Base-by-base conservation (phyloP, 768 basidiomycete species). In the Phlegmacium glaucopus region DNA sequence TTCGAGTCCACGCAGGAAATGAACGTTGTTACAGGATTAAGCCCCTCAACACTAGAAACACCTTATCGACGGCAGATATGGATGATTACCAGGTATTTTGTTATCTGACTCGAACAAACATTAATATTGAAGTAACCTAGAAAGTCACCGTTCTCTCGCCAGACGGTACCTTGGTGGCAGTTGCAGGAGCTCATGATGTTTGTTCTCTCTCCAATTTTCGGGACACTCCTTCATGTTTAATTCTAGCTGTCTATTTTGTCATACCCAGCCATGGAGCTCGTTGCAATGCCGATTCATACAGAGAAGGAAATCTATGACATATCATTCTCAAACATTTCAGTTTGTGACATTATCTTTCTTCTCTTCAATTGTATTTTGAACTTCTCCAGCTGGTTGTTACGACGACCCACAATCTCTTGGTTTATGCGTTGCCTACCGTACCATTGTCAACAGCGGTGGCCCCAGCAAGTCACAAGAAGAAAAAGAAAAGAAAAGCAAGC, bases 111-210 rank as follows among this genome's bases (percentile, higher is more conserved):
- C 22, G 39, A 18, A 17, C 28, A 42, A 50, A 50, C 59, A 43
- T 47, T 50, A 45, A 55, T 6, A 17, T 30, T 51, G 28, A 55
- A 34, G 18, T 41, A 27, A 32, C n/a, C 44, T 61, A 96, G 94
- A 94, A 90, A 83, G 85, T 94, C 17, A 94, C 93, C 1, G 77
- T 81, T 2, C 69, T 97, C 46, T 93, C 93, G 34, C 83, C 83
- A 6, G 75, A 85, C 55, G 76, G 78, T 17, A 72, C 67, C 18
- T 63, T 86, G 34, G 61, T 95, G 5, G 86, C 82, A 4, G 79
- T 84, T 29, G 90, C 83, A 17, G 91, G 92, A 4, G 77, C 78
- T 50, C 80, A 80, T 57, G 77, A 84, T 59, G 90, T 93, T 58
- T 52, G 76, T 56, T 61, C 26, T 60, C 27, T 25, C 45, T 52